phyloP scores from a whole-genome alignment of 345 rosid genomes.

The Murraya koenigii region DNA sequence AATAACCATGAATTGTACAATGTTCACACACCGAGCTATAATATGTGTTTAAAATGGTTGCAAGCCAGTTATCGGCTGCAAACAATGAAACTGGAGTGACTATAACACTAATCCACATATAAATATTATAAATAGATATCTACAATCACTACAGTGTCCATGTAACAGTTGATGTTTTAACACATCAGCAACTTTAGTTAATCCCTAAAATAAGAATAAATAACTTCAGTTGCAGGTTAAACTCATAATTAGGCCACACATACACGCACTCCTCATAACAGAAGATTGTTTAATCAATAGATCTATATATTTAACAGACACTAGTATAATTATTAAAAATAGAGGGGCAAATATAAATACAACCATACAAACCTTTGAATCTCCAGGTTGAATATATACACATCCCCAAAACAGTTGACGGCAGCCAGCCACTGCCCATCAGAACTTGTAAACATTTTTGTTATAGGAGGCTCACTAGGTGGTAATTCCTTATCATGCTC shows the following conservation, averaged over 20 bases:
- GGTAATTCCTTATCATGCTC: conserved; percentile 43
- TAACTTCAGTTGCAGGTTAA: neutral
- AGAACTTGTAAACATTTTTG: conserved; percentile 78
- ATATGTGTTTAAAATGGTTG: neutral
- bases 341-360: no score
- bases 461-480: conserved; percentile 77
- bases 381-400: conserved; percentile 77
- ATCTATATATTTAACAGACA: neutral
- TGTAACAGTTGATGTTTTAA: neutral
- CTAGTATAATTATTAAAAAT: neutral
- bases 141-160: neutral
- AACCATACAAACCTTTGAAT: conserved; percentile 53
- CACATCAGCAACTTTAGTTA: neutral
- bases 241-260: neutral
- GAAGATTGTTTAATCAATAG: neutral
- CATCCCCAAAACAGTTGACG: conserved; percentile 87
- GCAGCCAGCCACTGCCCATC: conserved; percentile 97
- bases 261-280: neutral
- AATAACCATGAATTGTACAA: neutral
- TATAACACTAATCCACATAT: neutral
- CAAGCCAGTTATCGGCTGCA: neutral
- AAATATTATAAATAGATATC: neutral
- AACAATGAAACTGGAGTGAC: neutral
- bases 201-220: neutral
- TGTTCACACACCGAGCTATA: neutral